phyloP scores from a whole-genome alignment of 148 eudicot genomes.

The Chenopodium suecicum region DNA sequence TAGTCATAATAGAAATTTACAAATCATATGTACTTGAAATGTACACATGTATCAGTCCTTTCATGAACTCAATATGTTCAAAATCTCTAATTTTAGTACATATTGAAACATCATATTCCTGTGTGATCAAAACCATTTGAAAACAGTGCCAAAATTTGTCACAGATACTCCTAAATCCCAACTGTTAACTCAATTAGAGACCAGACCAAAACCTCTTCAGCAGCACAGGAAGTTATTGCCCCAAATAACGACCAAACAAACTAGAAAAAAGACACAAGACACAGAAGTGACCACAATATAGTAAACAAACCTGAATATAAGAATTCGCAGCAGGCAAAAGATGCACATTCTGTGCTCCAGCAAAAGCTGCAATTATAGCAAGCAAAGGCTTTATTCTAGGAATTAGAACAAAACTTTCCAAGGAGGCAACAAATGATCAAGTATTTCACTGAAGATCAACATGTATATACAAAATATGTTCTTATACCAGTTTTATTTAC shows the following conservation, averaged over 20 bases:
- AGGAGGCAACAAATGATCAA: conserved; percentile 19
- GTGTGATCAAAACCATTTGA: not conserved
- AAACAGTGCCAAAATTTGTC: not conserved
- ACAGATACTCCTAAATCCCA: not conserved
- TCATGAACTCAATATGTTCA: not conserved
- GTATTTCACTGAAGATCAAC: conserved; percentile 9
- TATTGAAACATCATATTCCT: not conserved
- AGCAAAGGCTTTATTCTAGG: not conserved
- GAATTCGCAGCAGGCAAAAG: conserved; percentile 81
- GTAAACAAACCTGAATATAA: conserved; percentile 69
- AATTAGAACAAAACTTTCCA: not conserved
- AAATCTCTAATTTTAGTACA: not conserved
- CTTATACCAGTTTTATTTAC: conserved; percentile 41
- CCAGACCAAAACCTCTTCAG: not conserved
- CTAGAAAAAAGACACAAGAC: not conserved
- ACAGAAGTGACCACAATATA: not conserved
- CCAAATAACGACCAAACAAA: not conserved
- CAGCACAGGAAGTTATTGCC: not conserved
- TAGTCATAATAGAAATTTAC: not conserved
- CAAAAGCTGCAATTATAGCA: conserved; percentile 56
- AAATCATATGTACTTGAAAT: not conserved
- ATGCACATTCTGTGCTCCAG: conserved; percentile 70
- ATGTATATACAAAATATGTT: conserved; percentile 6
- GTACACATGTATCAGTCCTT: not conserved
- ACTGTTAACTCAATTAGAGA: not conserved